phyloP scores from a whole-genome alignment of 352 stramenopile species.

The Phytophthora sansomeana region DNA sequence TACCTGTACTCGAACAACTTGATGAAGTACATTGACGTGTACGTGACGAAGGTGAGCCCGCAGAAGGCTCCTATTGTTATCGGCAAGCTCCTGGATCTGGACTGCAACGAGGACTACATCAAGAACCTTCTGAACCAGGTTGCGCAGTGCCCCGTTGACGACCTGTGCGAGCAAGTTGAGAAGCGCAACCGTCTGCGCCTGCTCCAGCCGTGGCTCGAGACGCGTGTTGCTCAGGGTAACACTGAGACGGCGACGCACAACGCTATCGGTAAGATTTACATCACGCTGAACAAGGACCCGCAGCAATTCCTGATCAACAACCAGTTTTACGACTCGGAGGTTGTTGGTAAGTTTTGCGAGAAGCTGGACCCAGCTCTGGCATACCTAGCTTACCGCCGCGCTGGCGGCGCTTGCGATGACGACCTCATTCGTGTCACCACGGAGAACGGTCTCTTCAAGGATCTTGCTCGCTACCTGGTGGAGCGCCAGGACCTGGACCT shows the following conservation, averaged over 20 bases:
- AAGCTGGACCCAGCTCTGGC: conserved; percentile 99
- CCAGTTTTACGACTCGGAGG: conserved; percentile 99
- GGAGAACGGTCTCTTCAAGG: conserved; percentile 99
- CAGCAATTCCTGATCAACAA: conserved; percentile 99
- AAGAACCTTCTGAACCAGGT: conserved; percentile 99
- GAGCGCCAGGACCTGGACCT: conserved; percentile 99
- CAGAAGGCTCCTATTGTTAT: conserved; percentile 99
- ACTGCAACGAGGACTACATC: conserved; percentile 99
- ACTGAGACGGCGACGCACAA: conserved; percentile 99
- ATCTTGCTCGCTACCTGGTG: conserved; percentile 99
- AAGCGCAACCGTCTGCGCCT: conserved; percentile 99
- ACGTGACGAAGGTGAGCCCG: conserved; percentile 97
- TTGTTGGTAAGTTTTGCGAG: conserved; percentile 99
- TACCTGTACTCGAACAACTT: conserved; percentile 99
- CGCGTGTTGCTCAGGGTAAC: conserved; percentile 98
- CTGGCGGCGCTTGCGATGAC: conserved; percentile 98
- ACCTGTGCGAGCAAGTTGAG: conserved; percentile 99
- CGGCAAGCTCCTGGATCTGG: conserved; percentile 98
- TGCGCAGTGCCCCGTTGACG: conserved; percentile 94
- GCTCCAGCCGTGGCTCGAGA: conserved; percentile 99
- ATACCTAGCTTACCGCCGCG: conserved; percentile 99
- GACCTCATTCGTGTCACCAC: conserved; percentile 99
- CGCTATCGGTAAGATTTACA: conserved; percentile 99
- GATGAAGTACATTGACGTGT: conserved; percentile 99
- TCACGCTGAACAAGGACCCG: conserved; percentile 99